phyloP scores from a whole-genome alignment of 1,284 basidiomycete genomes.

The Garcileccinum viscosum region DNA sequence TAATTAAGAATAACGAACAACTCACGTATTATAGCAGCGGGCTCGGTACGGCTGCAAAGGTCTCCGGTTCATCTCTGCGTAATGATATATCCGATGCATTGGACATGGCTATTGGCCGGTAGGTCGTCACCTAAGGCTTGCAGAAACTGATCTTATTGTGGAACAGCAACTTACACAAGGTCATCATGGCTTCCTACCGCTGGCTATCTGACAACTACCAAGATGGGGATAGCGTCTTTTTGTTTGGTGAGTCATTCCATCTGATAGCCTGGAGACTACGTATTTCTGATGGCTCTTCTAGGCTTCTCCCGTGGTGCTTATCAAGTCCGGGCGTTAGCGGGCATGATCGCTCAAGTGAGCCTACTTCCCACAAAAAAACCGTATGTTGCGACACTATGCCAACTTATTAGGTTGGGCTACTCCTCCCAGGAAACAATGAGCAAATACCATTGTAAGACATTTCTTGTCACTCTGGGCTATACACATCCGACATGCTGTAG shows the following conservation, averaged over 20 bases:
- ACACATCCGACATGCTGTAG: conserved; percentile 17
- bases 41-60: conserved; percentile 39
- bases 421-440: conserved; percentile 42
- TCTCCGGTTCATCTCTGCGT: conserved; percentile 13
- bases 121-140: not conserved
- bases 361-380: not conserved
- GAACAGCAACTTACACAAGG: conserved; percentile 40
- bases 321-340: conserved; percentile 44
- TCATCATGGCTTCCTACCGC: conserved; percentile 42
- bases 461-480: not conserved
- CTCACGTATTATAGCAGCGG: conserved; percentile 46
- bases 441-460: conserved; percentile 44
- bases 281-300: conserved; percentile 19
- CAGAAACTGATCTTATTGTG: not conserved
- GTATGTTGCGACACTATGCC: not conserved
- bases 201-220: conserved; percentile 44
- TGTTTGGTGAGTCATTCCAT: conserved; percentile 38
- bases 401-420: conserved; percentile 40
- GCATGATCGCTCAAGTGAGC: conserved; percentile 43
- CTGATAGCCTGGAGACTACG: not conserved
- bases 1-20: conserved; percentile 38
- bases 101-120: conserved; percentile 42
- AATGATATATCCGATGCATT: conserved; percentile 25
- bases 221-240: conserved; percentile 40
- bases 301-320: conserved; percentile 49